These are phyloP conservation scores for Candida sanyiensis DNA, from an alignment of 805 yeast genomes.

Conservation along the genomic window DNA sequence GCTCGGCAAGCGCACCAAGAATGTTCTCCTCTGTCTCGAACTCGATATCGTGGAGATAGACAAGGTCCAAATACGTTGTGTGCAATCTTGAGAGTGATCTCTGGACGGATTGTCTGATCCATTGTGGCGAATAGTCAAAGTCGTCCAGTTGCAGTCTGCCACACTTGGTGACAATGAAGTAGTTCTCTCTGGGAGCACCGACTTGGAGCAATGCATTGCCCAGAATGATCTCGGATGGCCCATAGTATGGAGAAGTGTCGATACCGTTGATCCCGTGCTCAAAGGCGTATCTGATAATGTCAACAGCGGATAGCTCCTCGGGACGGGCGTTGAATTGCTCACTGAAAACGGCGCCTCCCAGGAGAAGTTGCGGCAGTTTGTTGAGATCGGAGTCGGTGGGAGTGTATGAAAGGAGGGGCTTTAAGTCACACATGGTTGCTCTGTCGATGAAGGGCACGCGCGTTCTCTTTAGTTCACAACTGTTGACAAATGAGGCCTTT, in stretches of 20 bases:
- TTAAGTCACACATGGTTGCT: conserved; percentile 7
- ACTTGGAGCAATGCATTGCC: conserved; percentile 56
- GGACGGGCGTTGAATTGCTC: conserved; percentile 75
- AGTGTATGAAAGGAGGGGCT: conserved; percentile 17
- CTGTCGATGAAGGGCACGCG: too few species aligned
- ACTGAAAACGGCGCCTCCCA: conserved; percentile 90
- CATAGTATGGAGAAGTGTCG: conserved; percentile 93
- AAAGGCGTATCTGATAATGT: conserved; percentile 56
- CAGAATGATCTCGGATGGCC: conserved; percentile 71
- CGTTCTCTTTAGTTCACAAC: too few species aligned
- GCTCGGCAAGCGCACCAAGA: conserved; percentile 55
- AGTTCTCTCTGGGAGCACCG: conserved; percentile 49
- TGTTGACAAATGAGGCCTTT: too few species aligned
- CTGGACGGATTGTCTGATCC: conserved; percentile 55
- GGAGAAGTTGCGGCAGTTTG: conserved; percentile 50
- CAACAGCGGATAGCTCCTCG: conserved; percentile 46
- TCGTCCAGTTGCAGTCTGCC: conserved; percentile 66
- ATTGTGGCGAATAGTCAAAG: conserved; percentile 65
- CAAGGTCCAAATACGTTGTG: conserved; percentile 70
- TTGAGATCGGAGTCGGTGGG: conserved; percentile 21
- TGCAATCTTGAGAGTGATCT: conserved; percentile 64
- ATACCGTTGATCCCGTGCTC: conserved; percentile 65
- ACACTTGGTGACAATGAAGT: conserved; percentile 77
- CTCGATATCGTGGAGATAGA: conserved; percentile 86
- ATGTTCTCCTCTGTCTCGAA: conserved; percentile 55